Evolutionary conservation across 768 basidiomycete species (phyloP).

Genomic region (Paxillus ammoniavirescens): DNA sequence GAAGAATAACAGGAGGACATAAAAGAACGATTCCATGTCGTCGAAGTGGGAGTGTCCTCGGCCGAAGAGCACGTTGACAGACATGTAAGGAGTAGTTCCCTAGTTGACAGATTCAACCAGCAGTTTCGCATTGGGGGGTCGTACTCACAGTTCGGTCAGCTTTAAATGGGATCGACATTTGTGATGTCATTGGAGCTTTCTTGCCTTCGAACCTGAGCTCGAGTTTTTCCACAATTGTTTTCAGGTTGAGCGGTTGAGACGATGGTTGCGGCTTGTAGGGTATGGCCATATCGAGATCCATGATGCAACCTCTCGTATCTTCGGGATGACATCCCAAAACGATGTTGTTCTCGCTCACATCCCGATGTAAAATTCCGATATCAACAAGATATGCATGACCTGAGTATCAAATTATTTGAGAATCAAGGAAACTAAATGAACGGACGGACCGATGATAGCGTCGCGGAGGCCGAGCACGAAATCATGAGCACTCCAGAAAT

Average conservation of each 20-base stretch:
- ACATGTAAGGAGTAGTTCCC: background rate
- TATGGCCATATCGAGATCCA: background rate
- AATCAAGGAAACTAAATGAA: background rate
- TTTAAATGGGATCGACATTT: background rate
- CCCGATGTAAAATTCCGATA: background rate
- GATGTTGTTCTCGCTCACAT: background rate
- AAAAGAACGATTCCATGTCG: background rate
- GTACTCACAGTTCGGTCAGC: background rate
- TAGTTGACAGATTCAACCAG: background rate
- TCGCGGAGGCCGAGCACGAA: slow-evolving; percentile 5
- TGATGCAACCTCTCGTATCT: background rate
- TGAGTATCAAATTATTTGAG: background rate
- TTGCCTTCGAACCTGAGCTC: too few species aligned
- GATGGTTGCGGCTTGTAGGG: background rate
- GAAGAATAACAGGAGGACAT: slow-evolving; percentile 1
- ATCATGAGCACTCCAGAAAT: slow-evolving; percentile 6
- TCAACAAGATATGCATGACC: background rate
- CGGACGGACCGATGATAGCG: background rate
- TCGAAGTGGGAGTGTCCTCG: background rate
- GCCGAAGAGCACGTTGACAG: background rate
- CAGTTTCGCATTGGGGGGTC: background rate
- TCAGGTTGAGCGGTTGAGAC: rapidly evolving
- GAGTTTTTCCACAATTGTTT: background rate
- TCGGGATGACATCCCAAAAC: too few species aligned
- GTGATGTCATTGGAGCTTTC: background rate